Percentiles rank a stretch among this genome's conserved stretches.
phyloP scores from a whole-genome alignment of 106 monocot species.

The Dioscorea alata region DNA sequence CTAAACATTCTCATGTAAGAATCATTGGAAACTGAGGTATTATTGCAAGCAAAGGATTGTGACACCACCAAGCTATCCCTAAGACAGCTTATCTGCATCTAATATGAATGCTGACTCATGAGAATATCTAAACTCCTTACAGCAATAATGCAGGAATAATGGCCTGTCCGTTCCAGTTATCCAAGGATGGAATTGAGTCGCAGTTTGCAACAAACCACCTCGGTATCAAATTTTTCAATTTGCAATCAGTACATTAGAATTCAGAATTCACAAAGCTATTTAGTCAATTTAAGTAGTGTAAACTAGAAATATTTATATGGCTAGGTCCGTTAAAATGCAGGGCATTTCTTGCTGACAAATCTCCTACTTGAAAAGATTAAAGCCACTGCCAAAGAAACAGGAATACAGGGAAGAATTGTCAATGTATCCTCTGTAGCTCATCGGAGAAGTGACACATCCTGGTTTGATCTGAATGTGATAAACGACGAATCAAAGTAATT shows the following conservation, averaged over 20 bases:
- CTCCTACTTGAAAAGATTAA: slow-evolving; percentile 79
- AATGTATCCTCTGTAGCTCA: slow-evolving; percentile 71
- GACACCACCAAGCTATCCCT: neutral
- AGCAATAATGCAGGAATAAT: slow-evolving; percentile 91
- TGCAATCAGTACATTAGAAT: too few relatives aligned
- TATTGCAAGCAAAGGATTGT: neutral
- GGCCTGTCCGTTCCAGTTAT: slow-evolving; percentile 66
- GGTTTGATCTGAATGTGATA: slow-evolving; percentile 45
- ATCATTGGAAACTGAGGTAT: neutral
- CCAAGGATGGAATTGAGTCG: slow-evolving; percentile 72
- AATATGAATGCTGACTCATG: neutral
- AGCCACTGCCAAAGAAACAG: slow-evolving; percentile 73
- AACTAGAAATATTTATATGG: too few relatives aligned
- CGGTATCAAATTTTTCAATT: slow-evolving; percentile 26
- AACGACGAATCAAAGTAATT: slow-evolving; percentile 55
- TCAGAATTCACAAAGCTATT: too few relatives aligned
- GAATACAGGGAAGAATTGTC: slow-evolving; percentile 77
- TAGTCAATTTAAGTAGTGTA: too few relatives aligned
- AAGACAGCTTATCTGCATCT: neutral
- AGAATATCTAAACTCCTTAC: neutral
- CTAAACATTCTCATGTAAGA: slow-evolving; percentile 84
- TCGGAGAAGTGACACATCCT: slow-evolving; percentile 31
- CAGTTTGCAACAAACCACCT: slow-evolving; percentile 91
- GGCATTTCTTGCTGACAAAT: slow-evolving; percentile 71
- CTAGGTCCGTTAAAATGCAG: slow-evolving; percentile 16